These are phyloP conservation scores for Suhomyces prunicola DNA, from an alignment of 805 yeast genomes.

Conservation along the genomic window DNA sequence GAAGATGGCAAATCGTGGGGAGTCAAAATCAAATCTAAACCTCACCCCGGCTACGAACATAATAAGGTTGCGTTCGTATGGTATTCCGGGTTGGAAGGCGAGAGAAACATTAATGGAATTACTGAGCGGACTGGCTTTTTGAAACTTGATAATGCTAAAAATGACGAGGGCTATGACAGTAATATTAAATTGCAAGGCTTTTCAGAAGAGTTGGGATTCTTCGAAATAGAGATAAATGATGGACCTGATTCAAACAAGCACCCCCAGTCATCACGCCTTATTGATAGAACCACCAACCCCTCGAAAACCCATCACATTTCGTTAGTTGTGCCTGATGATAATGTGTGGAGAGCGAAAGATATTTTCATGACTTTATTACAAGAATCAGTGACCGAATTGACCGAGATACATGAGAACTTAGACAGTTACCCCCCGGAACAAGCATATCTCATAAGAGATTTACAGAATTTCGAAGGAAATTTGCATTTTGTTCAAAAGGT, in stretches of 20 bases:
- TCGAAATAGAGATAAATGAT: conserved; percentile 57
- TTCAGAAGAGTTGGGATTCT: conserved; percentile 65
- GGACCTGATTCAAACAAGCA: conserved; percentile 47
- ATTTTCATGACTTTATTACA: conserved; percentile 66
- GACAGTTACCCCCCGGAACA: conserved; percentile 45
- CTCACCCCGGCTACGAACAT: conserved; percentile 48
- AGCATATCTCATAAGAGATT: conserved; percentile 54
- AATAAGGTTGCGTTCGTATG: conserved; percentile 65
- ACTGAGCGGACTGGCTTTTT: conserved; percentile 20
- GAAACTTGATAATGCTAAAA: conserved; percentile 22
- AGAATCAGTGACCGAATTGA: conserved; percentile 57
- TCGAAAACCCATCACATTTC: conserved; percentile 62
- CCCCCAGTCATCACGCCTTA: conserved; percentile 27
- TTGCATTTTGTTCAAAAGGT: conserved; percentile 75
- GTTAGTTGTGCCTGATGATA: conserved; percentile 65
- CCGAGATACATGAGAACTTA: conserved; percentile 22
- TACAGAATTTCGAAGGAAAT: conserved; percentile 65
- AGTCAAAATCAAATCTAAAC: conserved; percentile 62
- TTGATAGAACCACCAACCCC: conserved; percentile 52
- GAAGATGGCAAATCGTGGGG: conserved; percentile 78
- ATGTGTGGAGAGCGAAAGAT: conserved; percentile 76
- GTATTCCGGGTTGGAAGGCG: conserved; percentile 76
- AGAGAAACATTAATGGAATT: conserved; percentile 12
- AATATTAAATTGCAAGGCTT: conserved; percentile 40
- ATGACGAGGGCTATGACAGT: conserved; percentile 32